Evolutionary conservation across 148 eudicot genomes (phyloP).

Genomic region (Rhododendron vialii): DNA sequence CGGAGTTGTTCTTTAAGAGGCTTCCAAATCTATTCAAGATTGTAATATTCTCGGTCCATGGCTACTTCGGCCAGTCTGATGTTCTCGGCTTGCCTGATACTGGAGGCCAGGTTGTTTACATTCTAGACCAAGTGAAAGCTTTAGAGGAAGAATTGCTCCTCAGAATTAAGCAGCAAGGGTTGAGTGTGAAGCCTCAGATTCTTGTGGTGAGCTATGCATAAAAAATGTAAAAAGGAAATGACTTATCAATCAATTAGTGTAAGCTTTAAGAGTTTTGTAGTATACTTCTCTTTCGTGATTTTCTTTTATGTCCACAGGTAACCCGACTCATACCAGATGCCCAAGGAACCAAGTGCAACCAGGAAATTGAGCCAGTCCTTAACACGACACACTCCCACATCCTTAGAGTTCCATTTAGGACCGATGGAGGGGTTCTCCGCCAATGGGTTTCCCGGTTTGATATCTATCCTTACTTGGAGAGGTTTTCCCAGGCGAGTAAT

Average conservation of each 20-base stretch:
- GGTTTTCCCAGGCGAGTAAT: constrained; percentile 40
- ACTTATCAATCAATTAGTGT: background rate
- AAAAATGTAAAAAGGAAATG: background rate
- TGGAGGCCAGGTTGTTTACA: constrained; percentile 79
- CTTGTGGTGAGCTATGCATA: constrained; percentile 41
- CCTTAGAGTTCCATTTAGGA: constrained; percentile 52
- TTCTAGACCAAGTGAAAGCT: constrained; percentile 67
- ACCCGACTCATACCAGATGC: constrained; percentile 68
- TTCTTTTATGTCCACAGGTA: constrained; percentile 25
- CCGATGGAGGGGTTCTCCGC: constrained; percentile 42
- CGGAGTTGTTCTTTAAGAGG: constrained; percentile 41
- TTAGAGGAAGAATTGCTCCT: constrained; percentile 54
- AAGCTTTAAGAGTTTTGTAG: background rate
- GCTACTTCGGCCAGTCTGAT: constrained; percentile 64
- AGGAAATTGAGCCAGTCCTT: constrained; percentile 51
- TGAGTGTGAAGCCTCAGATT: constrained; percentile 56
- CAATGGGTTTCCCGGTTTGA: constrained; percentile 68
- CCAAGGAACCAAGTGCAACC: constrained; percentile 52
- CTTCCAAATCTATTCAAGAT: constrained; percentile 49
- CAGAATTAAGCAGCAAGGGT: constrained; percentile 55
- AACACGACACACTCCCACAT: constrained; percentile 50
- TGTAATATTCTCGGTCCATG: constrained; percentile 54
- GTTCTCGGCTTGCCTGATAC: constrained; percentile 72
- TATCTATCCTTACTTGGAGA: constrained; percentile 54
- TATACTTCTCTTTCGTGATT: background rate